Evolutionary conservation across 1,284 basidiomycete species (phyloP).

Genomic region (Moesziomyces parantarcticus): DNA sequence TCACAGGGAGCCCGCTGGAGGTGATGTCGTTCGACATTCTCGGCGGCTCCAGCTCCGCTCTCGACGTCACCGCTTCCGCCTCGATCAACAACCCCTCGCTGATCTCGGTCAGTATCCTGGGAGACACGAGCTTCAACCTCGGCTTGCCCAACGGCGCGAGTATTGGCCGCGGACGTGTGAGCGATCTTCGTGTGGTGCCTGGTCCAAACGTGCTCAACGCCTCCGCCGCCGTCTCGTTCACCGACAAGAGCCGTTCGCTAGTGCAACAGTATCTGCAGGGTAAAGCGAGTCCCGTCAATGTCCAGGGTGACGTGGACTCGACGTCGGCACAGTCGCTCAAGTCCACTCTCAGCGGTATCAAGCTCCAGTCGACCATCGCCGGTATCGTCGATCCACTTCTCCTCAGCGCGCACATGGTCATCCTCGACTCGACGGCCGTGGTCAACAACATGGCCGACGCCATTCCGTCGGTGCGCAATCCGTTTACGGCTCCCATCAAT

Average conservation of each 20-base stretch:
- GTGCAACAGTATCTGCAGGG: constrained; percentile 9
- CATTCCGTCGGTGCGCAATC: constrained; percentile 76
- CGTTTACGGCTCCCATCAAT: constrained; percentile 75
- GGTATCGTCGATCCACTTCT: constrained; percentile 75
- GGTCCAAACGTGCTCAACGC: constrained; percentile 50
- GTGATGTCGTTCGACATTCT: constrained; percentile 77
- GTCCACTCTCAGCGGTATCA: constrained; percentile 64
- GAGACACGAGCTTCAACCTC: constrained; percentile 71
- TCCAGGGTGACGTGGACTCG: constrained; percentile 1
- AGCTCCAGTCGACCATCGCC: constrained; percentile 75
- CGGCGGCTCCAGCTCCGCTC: constrained; percentile 75
- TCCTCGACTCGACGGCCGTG: constrained; percentile 77
- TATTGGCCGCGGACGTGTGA: constrained; percentile 38
- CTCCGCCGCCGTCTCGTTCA: constrained; percentile 38
- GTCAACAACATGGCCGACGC: constrained; percentile 76
- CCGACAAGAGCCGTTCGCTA: constrained; percentile 10
- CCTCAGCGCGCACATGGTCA: constrained; percentile 72
- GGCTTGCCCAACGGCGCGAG: constrained; percentile 68
- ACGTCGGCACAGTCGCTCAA: constrained; percentile 4
- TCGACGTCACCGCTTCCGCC: constrained; percentile 73
- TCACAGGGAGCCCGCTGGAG: constrained; percentile 72
- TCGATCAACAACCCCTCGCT: constrained; percentile 76
- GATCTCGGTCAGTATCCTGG: constrained; percentile 73
- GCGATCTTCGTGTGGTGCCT: constrained; percentile 45
- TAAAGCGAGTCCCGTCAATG: constrained; percentile 2